Base-by-base conservation (phyloP, 2,329 filamentous ascomycete genomes). In the Malbranchea zuffiana region DNA sequence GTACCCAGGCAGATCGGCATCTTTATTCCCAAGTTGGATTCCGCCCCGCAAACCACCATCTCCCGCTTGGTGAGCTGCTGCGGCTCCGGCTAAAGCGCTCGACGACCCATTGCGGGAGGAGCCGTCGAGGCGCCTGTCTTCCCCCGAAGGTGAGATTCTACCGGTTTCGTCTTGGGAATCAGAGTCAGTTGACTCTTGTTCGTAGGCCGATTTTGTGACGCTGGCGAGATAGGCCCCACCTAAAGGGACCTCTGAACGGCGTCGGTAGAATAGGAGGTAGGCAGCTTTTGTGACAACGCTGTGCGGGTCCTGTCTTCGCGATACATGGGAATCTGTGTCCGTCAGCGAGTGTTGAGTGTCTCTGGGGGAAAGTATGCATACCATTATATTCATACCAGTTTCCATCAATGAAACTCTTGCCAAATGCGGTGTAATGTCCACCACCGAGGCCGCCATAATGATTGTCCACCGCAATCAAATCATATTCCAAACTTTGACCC, bases 381-480 rank as follows among this genome's bases (percentile, higher is more conserved):
- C 87, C 88, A 58, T 98, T 96, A 59, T 92, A 96, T 49, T 92
- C 83, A 58, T 95, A 95, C 90, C 90, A 98, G 57, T 82, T 70
- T 40, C 74, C 74, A 52, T 93, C 85, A 43, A 82, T 69, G 60
- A 94, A 95, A 57, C 94, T 96, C 65, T 85, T 87, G 25, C 86
- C 87, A 58, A 79, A 87, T 18, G 90, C 90, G 13, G 87, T 96
- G 63, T 98, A 98, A 60, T 98, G 90, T 1, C 90, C 90, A 27
- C 90, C 90, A 42, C 86, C 86, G 24, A 98, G 73, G 19, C 86
- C 85, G 43, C 90, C 90, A 56, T 82, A 94, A 59, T 98, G 90
- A 55, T 94, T 88, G 59, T 98, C 90, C 1, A 98, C 86, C 10
- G 81, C 90, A 54, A 98, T 90, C 20, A 98, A 68, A 57, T 98